A percentile compares a stretch with the other conserved stretches of the same genome.
These are phyloP conservation scores for Solanum lycopersicoides DNA, from an alignment of 257 asterid genomes.

Conservation along the genomic window DNA sequence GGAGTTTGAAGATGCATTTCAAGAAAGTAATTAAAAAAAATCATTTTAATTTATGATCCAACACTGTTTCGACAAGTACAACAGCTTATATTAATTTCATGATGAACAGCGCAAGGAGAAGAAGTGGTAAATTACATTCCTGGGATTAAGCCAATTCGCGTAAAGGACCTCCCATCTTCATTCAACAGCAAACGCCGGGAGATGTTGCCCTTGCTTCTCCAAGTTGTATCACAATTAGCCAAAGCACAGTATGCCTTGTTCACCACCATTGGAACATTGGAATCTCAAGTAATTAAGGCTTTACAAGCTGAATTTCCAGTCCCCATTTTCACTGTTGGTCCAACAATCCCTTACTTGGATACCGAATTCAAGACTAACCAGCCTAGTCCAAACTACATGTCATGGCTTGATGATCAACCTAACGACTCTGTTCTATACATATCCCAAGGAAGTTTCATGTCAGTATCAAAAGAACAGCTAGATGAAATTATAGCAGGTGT, in stretches of 20 bases:
- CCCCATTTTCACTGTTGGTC: constrained; percentile 57
- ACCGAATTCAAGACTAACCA: neutral
- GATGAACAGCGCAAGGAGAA: constrained; percentile 27
- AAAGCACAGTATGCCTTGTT: constrained; percentile 35
- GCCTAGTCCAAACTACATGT: constrained; percentile 10
- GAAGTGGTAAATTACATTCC: constrained; percentile 35
- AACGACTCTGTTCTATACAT: constrained; percentile 48
- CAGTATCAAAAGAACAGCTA: constrained; percentile 43
- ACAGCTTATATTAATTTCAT: neutral
- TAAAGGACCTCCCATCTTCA: constrained; percentile 38
- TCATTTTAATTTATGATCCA: too few relatives aligned
- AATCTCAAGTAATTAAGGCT: constrained; percentile 29
- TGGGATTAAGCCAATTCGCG: constrained; percentile 20
- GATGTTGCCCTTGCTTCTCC: constrained; percentile 12
- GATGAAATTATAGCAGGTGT: constrained; percentile 50
- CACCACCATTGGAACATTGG: constrained; percentile 40
- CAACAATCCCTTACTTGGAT: constrained; percentile 42
- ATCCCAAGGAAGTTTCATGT: constrained; percentile 64
- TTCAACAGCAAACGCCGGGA: constrained; percentile 13
- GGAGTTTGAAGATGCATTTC: too few relatives aligned
- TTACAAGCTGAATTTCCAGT: constrained; percentile 24
- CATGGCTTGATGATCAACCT: constrained; percentile 66
- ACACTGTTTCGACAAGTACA: too few relatives aligned
- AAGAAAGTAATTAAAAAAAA: too few relatives aligned
- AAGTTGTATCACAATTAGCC: neutral